Conservation (phyloP, 441 rosid genomes). For the Adansonia rubrostipa region DNA sequence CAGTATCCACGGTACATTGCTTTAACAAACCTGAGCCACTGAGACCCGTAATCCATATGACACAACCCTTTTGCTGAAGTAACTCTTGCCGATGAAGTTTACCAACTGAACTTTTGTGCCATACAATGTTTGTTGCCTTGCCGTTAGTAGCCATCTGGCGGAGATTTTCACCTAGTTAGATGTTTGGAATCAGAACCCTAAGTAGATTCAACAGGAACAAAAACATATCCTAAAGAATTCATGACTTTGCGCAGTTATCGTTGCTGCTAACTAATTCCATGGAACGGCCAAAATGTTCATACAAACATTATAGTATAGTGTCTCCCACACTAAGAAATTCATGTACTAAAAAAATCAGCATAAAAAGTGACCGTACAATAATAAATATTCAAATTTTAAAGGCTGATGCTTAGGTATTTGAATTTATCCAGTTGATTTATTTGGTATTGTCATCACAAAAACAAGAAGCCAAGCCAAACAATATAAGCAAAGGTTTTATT, state of each 20-base stretch:
- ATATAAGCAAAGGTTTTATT: conserved; percentile 3
- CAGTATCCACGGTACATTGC: not conserved
- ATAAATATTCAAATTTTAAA: not conserved
- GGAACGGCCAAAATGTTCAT: not conserved
- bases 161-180: conserved; percentile 50
- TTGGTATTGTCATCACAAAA: not conserved
- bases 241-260: conserved; percentile 3
- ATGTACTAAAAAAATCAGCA: not conserved
- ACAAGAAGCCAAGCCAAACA: not conserved
- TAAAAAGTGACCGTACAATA: not conserved
- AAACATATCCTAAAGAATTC: not conserved
- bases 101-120: conserved; percentile 61
- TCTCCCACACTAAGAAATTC: not conserved
- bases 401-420: not conserved
- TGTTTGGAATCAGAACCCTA: conserved; percentile 28
- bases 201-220: conserved; percentile 10
- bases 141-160: conserved; percentile 48
- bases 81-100: conserved; percentile 54
- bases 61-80: conserved; percentile 69
- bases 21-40: conserved; percentile 70
- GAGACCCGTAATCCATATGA: conserved; percentile 76
- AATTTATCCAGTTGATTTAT: not conserved
- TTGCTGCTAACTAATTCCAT: not conserved
- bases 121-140: conserved; percentile 57
- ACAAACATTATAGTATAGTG: not conserved